phyloP scores from a whole-genome alignment of 2,329 filamentous ascomycete species.

The Stachybotrys elegans region DNA sequence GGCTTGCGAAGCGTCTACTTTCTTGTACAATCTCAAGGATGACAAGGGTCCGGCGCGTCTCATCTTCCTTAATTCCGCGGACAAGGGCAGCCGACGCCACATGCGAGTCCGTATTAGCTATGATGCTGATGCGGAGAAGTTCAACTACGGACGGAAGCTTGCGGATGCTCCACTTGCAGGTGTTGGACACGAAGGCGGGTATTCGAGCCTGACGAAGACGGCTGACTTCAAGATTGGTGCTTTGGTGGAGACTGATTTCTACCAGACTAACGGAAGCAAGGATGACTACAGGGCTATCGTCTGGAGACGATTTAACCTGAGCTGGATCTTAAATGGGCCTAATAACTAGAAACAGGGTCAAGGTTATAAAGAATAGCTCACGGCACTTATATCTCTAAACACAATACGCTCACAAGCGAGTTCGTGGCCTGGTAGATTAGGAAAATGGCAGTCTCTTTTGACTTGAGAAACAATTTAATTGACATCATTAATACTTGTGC shows the following conservation, averaged over 20 bases:
- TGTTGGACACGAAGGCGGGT: constrained; percentile 13
- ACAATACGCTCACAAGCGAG: no score
- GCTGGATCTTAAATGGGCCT: constrained; percentile 11
- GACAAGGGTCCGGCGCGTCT: constrained; percentile 10
- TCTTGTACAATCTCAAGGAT: constrained; percentile 8
- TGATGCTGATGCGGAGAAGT: constrained; percentile 12
- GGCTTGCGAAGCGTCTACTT: constrained; percentile 5
- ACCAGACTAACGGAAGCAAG: constrained; percentile 6
- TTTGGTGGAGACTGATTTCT: constrained; percentile 13
- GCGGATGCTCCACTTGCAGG: constrained; percentile 8
- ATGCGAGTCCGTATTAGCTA: constrained; percentile 15
- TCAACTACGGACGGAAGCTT: constrained; percentile 10
- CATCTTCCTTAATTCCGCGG: constrained; percentile 14
- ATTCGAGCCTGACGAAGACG: constrained; percentile 15
- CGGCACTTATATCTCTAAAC: no score
- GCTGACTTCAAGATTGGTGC: constrained; percentile 12
- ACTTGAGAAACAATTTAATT: no score
- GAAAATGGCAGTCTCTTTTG: no score
- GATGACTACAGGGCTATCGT: constrained; percentile 9
- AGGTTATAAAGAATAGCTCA: no score
- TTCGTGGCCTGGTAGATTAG: no score
- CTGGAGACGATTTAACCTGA: constrained; percentile 11
- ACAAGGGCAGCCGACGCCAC: constrained; percentile 8
- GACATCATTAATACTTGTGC: no score
- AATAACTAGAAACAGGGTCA: no score